Conservation (phyloP, 352 stramenopile genomes). For the Pythium guiyangense region DNA sequence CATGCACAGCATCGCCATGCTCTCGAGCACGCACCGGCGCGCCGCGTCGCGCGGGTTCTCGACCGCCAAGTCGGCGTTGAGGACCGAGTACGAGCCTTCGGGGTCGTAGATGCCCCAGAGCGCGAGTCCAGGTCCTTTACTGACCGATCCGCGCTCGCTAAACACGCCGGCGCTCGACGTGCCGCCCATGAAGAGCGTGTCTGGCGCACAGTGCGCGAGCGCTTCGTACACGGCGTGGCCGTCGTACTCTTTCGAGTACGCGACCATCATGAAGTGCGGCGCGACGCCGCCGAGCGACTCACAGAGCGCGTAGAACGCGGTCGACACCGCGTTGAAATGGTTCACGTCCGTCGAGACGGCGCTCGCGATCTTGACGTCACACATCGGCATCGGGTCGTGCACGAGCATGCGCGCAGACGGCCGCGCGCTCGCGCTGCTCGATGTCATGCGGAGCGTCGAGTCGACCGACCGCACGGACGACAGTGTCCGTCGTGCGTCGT, state of each 20-base stretch:
- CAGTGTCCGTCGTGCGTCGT: conserved; percentile 17
- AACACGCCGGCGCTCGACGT: conserved; percentile 71
- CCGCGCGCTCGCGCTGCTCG: conserved; percentile 1
- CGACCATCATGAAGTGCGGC: conserved; percentile 78
- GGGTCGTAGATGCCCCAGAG: conserved; percentile 83
- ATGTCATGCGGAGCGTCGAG: conserved; percentile 17
- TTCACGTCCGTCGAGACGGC: conserved; percentile 60
- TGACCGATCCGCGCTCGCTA: conserved; percentile 30
- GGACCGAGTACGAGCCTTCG: conserved; percentile 74
- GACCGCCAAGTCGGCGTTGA: conserved; percentile 57
- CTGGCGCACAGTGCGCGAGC: conserved; percentile 48
- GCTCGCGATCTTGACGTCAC: conserved; percentile 69
- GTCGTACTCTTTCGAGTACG: conserved; percentile 66
- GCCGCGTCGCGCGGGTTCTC: conserved; percentile 64
- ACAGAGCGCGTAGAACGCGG: conserved; percentile 57
- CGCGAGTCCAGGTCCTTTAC: conserved; percentile 37
- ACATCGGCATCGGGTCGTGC: conserved; percentile 3
- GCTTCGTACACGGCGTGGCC: conserved; percentile 52
- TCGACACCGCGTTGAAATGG: conserved; percentile 40
- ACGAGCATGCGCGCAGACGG: conserved; percentile 3
- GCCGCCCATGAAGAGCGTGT: conserved; percentile 80
- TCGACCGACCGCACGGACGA: conserved; percentile 12
- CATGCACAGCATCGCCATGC: conserved; percentile 70
- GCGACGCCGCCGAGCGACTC: conserved; percentile 47
- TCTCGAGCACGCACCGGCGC: conserved; percentile 51